Evolutionary conservation across 2,329 filamentous ascomycete genomes (phyloP).

Genomic region (Blumeria hordei): DNA sequence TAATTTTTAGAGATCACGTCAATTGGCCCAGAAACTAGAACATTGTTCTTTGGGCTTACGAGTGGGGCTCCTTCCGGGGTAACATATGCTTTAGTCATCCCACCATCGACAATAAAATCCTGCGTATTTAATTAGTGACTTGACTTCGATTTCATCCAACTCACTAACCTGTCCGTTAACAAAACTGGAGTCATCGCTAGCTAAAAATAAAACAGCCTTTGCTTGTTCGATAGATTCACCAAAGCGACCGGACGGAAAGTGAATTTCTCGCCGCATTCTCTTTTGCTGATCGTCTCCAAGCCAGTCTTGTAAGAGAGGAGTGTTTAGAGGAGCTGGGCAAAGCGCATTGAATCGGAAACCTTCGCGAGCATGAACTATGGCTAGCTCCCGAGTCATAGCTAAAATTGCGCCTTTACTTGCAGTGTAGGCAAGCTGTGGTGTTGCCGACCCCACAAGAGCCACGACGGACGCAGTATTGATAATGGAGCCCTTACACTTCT

Average conservation of each 20-base stretch:
- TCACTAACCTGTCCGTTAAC: slow-evolving; percentile 37
- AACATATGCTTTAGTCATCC: slow-evolving; percentile 81
- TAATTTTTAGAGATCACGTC: slow-evolving; percentile 10
- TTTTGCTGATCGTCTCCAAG: slow-evolving; percentile 48
- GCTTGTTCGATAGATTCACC: slow-evolving; percentile 60
- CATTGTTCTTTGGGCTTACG: slow-evolving; percentile 25
- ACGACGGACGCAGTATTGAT: slow-evolving; percentile 57
- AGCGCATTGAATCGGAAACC: slow-evolving; percentile 53
- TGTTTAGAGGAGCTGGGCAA: slow-evolving; percentile 53
- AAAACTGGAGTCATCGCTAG: slow-evolving; percentile 52
- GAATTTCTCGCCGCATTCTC: slow-evolving; percentile 45
- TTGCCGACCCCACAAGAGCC: slow-evolving; percentile 46
- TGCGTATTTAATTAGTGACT: slow-evolving; percentile 12
- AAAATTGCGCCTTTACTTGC: slow-evolving; percentile 55
- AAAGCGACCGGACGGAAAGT: slow-evolving; percentile 52
- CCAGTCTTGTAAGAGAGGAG: slow-evolving; percentile 53
- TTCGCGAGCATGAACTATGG: slow-evolving; percentile 50
- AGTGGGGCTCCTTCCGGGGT: slow-evolving; percentile 35
- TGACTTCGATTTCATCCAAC: not conserved
- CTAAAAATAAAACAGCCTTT: slow-evolving; percentile 48
- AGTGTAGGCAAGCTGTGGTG: slow-evolving; percentile 52
- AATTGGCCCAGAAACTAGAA: slow-evolving; percentile 13
- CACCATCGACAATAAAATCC: slow-evolving; percentile 89
- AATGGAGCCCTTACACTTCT: slow-evolving; percentile 41
- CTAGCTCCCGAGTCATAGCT: slow-evolving; percentile 48